Evolutionary conservation across 1,284 basidiomycete species (phyloP).

Genomic region (Meira nashicola): DNA sequence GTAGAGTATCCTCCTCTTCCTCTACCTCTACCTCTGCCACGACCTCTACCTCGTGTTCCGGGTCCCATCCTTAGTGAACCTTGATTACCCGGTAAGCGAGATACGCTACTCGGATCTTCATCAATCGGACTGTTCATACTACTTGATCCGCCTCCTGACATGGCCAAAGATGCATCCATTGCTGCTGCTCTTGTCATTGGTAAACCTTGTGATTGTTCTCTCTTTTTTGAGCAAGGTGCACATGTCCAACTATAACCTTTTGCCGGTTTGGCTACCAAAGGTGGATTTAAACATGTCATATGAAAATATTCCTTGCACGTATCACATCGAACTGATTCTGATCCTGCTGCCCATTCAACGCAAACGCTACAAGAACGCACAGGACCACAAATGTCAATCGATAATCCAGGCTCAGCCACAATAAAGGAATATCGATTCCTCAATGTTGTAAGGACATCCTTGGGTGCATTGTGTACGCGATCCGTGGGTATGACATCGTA

Average conservation of each 20-base stretch:
- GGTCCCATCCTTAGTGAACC: neutral
- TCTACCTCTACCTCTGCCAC: slow-evolving; percentile 5
- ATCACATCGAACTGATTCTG: slow-evolving; percentile 87
- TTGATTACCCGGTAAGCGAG: neutral
- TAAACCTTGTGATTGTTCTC: slow-evolving; percentile 66
- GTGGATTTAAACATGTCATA: slow-evolving; percentile 88
- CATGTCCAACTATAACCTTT: slow-evolving; percentile 98
- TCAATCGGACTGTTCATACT: neutral
- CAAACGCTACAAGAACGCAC: slow-evolving; percentile 79
- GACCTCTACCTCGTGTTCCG: neutral
- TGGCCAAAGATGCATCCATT: slow-evolving; percentile 10
- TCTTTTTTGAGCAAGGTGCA: slow-evolving; percentile 78
- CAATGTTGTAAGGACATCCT: slow-evolving; percentile 56
- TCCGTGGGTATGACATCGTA: slow-evolving; percentile 88
- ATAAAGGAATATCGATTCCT: slow-evolving; percentile 86
- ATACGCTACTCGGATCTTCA: neutral
- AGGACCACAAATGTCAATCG: slow-evolving; percentile 80
- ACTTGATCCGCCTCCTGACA: slow-evolving; percentile 18
- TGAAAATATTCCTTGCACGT: slow-evolving; percentile 91
- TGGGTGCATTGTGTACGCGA: slow-evolving; percentile 70
- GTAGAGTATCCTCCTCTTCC: neutral
- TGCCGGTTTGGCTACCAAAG: slow-evolving; percentile 87
- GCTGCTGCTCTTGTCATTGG: slow-evolving; percentile 44
- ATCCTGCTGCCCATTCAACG: slow-evolving; percentile 80
- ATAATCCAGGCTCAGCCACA: slow-evolving; percentile 84